Evolutionary conservation across 2,329 filamentous ascomycete genomes (phyloP).

Genomic region (Zymoseptoria ardabiliae): DNA sequence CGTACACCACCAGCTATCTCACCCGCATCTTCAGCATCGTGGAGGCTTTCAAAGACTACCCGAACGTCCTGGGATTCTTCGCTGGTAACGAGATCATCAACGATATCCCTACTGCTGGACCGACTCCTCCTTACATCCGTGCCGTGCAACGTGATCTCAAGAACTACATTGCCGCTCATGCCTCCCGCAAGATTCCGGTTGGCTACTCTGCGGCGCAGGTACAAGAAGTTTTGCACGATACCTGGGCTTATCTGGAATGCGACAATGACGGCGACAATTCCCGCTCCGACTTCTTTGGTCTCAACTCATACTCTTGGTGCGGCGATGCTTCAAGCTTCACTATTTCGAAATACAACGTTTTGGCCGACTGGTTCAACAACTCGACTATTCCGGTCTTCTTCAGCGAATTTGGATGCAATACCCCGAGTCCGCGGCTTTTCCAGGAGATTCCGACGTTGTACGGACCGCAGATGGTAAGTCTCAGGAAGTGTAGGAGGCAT

Average conservation of each 20-base stretch:
- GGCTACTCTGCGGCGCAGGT: conserved; percentile 71
- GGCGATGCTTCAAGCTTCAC: conserved; percentile 58
- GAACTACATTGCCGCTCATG: conserved; percentile 56
- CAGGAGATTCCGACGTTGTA: conserved; percentile 70
- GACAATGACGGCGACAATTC: conserved; percentile 47
- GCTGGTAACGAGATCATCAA: conserved; percentile 63
- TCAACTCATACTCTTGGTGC: conserved; percentile 72
- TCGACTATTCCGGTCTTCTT: conserved; percentile 71
- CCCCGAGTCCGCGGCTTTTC: conserved; percentile 62
- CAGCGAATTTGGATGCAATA: conserved; percentile 76
- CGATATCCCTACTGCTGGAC: conserved; percentile 44
- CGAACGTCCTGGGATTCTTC: conserved; percentile 61
- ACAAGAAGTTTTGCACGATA: conserved; percentile 63
- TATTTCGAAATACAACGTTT: conserved; percentile 54
- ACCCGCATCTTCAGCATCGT: conserved; percentile 55
- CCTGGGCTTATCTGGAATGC: conserved; percentile 70
- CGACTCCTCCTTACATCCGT: conserved; percentile 51
- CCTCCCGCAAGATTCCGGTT: conserved; percentile 53
- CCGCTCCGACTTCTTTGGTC: conserved; percentile 65
- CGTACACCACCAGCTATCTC: conserved; percentile 51
- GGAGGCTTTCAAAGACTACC: conserved; percentile 59
- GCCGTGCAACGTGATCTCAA: conserved; percentile 62
- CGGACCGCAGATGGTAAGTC: conserved; percentile 52
- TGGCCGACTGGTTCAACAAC: conserved; percentile 58
- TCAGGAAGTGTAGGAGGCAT: too few species aligned